Percentiles rank a stretch among this genome's conserved stretches.
Conservation (phyloP, 73 alveolate genomes). For the Paramecium pentaurelia region DNA sequence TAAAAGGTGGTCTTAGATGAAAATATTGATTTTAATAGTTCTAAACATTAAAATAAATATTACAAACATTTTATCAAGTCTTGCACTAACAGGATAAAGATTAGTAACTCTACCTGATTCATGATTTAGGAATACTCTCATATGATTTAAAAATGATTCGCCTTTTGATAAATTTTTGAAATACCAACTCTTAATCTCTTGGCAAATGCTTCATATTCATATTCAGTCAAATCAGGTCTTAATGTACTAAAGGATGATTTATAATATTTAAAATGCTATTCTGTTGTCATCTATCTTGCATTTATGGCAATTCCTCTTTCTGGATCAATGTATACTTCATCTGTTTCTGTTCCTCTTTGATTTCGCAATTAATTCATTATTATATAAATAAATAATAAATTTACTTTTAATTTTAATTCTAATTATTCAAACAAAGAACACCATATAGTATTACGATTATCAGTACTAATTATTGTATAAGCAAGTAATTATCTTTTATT, state of each 20-base stretch:
- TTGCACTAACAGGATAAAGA: neutral
- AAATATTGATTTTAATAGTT: neutral
- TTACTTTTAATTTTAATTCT: neutral
- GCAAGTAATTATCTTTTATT: too few relatives aligned
- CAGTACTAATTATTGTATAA: too few relatives aligned
- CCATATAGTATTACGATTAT: too few relatives aligned
- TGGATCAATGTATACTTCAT: conserved; percentile 41
- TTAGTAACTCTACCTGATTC: neutral
- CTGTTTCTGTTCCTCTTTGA: neutral
- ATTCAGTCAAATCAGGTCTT: conserved; percentile 46
- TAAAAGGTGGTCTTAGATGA: neutral
- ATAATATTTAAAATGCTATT: neutral
- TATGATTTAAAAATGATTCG: neutral
- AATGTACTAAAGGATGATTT: neutral
- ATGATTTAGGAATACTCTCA: neutral
- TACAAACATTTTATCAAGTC: neutral
- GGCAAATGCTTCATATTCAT: conserved; percentile 4
- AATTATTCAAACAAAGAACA: neutral
- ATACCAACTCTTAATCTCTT: conserved; percentile 4
- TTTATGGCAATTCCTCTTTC: conserved; percentile 25
- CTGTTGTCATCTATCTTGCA: conserved; percentile 14
- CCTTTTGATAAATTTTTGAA: neutral
- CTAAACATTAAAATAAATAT: neutral
- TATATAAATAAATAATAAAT: neutral
- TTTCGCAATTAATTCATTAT: neutral